Evolutionary conservation across 1,139 yeast genomes (phyloP).

Genomic region (Candida pseudoviswanathii): DNA sequence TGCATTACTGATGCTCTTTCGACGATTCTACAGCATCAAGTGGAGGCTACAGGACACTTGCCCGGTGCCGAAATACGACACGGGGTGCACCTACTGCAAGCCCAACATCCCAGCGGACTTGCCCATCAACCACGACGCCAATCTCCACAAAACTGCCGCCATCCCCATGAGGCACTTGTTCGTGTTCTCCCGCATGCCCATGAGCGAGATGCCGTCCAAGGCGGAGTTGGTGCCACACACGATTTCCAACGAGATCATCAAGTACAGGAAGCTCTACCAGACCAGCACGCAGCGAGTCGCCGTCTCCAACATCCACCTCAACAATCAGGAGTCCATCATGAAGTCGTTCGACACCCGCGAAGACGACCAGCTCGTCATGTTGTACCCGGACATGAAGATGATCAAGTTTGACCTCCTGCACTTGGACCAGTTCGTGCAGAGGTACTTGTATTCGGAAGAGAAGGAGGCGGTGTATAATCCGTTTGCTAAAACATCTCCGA

Average conservation of each 20-base stretch:
- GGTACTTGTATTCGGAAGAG: constrained; percentile 27
- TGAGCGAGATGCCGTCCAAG: constrained; percentile 57
- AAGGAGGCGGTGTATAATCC: constrained; percentile 32
- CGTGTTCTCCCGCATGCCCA: constrained; percentile 45
- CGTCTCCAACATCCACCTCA: constrained; percentile 39
- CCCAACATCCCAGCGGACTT: constrained; percentile 46
- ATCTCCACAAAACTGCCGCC: constrained; percentile 48
- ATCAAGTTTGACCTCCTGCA: constrained; percentile 35
- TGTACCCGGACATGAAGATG: constrained; percentile 60
- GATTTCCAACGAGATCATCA: constrained; percentile 20
- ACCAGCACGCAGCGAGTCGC: constrained; percentile 6
- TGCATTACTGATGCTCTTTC: constrained; percentile 13
- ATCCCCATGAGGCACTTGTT: constrained; percentile 59
- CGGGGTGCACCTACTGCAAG: constrained; percentile 64
- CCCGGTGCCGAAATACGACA: constrained; percentile 55
- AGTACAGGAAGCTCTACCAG: constrained; percentile 19
- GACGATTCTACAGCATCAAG: constrained; percentile 12
- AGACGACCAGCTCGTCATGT: constrained; percentile 30
- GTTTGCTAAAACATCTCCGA: constrained; percentile 19
- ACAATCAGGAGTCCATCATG: constrained; percentile 18
- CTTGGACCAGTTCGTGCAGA: constrained; percentile 43
- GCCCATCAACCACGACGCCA: constrained; percentile 41
- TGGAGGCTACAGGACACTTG: constrained; percentile 27
- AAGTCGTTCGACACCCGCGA: constrained; percentile 15
- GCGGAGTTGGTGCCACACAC: constrained; percentile 52